These are phyloP conservation scores for Acacia confusa DNA, from an alignment of 306 rosid species.

Conservation along the genomic window DNA sequence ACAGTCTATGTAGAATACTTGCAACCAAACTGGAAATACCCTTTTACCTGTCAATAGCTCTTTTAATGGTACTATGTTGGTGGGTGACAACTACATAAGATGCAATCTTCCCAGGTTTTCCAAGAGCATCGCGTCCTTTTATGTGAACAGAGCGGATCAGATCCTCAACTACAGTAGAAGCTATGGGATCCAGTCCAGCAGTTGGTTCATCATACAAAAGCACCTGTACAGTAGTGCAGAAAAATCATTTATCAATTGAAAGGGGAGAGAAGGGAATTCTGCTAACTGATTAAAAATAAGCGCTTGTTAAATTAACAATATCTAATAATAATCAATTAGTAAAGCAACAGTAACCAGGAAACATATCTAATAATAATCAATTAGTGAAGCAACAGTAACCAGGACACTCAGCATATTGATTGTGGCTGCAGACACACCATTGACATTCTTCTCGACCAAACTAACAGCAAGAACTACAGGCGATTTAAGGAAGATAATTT, in stretches of 20 bases:
- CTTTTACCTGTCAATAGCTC: slow-evolving; percentile 91
- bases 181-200: slow-evolving; percentile 99
- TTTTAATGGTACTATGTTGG: slow-evolving; percentile 93
- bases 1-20: not conserved
- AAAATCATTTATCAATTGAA: slow-evolving; percentile 15
- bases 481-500: slow-evolving; percentile 5
- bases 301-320: not conserved
- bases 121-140: slow-evolving; percentile 69
- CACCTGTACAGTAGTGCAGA: slow-evolving; percentile 51
- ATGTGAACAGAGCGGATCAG: slow-evolving; percentile 91
- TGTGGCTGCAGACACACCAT: slow-evolving; percentile 1
- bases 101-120: slow-evolving; percentile 78
- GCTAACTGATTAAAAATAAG: not conserved
- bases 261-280: not conserved
- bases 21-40: slow-evolving; percentile 14
- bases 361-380: not conserved
- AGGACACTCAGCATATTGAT: not conserved
- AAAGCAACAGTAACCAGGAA: slow-evolving; percentile 2
- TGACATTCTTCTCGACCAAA: slow-evolving; percentile 6
- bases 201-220: slow-evolving; percentile 96
- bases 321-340: not conserved
- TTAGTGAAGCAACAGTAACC: not conserved
- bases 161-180: slow-evolving; percentile 99
- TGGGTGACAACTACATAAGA: slow-evolving; percentile 96
- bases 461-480: slow-evolving; percentile 7